These are phyloP conservation scores for Acmispon strigosus DNA, from an alignment of 306 rosid genomes.

Conservation along the genomic window DNA sequence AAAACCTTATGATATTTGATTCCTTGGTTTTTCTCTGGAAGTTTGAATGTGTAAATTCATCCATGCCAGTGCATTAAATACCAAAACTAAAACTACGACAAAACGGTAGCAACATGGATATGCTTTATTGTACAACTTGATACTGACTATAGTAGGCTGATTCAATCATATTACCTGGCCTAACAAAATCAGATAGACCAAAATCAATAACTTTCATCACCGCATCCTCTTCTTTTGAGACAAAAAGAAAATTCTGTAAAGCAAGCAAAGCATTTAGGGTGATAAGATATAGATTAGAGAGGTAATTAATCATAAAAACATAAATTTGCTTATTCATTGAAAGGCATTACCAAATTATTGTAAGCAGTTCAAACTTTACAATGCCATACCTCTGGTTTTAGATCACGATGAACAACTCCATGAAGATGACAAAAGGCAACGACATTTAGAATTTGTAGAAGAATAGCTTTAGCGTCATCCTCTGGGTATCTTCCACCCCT, in stretches of 20 bases:
- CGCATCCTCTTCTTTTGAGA: constrained; percentile 69
- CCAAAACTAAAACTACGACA: background rate
- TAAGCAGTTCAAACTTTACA: constrained; percentile 13
- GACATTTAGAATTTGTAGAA: constrained; percentile 77
- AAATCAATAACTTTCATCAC: constrained; percentile 83
- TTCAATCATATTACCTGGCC: constrained; percentile 62
- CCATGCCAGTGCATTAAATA: background rate
- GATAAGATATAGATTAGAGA: constrained; percentile 7
- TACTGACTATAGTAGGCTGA: background rate
- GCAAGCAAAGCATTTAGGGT: constrained; percentile 18
- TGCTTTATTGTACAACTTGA: background rate
- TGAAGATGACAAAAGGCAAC: constrained; percentile 89
- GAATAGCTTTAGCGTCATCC: constrained; percentile 82
- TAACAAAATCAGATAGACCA: constrained; percentile 93
- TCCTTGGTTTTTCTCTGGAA: background rate
- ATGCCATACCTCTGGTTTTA: constrained; percentile 84
- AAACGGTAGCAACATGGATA: constrained; percentile 13
- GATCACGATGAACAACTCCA: constrained; percentile 95
- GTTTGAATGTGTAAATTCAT: constrained; percentile 11
- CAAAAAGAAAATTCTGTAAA: constrained; percentile 86
- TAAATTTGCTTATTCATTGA: background rate
- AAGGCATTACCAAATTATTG: constrained; percentile 12
- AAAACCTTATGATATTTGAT: background rate
- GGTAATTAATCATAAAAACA: background rate
- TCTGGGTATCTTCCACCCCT: constrained; percentile 97